Conservation (phyloP, 2,329 filamentous ascomycete genomes). For the Elsinoe arachidis region DNA sequence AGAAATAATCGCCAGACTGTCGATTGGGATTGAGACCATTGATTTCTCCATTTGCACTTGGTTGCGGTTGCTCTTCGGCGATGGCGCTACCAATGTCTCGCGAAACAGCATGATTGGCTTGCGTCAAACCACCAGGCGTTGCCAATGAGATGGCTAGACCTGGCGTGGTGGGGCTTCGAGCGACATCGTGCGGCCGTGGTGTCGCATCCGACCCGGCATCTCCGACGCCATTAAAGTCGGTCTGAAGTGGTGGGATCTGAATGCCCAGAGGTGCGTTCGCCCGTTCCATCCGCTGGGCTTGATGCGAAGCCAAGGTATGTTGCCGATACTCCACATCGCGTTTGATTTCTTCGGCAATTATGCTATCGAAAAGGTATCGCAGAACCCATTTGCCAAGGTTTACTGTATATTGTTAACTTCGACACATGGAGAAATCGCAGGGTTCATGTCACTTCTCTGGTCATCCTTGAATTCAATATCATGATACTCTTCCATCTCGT, state of each 20-base stretch:
- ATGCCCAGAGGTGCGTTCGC: conserved; percentile 54
- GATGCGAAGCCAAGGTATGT: conserved; percentile 55
- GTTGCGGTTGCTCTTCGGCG: conserved; percentile 39
- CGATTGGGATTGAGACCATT: conserved; percentile 42
- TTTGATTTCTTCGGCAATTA: conserved; percentile 84
- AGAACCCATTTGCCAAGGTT: conserved; percentile 96
- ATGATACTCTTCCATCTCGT: conserved; percentile 69
- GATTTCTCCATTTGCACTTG: conserved; percentile 44
- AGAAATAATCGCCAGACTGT: conserved; percentile 73
- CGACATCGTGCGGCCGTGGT: conserved; percentile 52
- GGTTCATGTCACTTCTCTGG: conserved; percentile 63
- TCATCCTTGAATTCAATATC: conserved; percentile 80
- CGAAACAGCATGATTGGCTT: conserved; percentile 26
- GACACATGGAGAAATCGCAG: background rate
- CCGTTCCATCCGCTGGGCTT: conserved; percentile 47
- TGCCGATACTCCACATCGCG: conserved; percentile 68
- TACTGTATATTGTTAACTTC: conserved; percentile 46
- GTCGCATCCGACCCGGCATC: conserved; percentile 39
- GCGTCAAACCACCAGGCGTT: conserved; percentile 27
- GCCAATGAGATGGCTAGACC: conserved; percentile 65
- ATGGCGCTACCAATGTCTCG: conserved; percentile 31
- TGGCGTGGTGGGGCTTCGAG: conserved; percentile 58
- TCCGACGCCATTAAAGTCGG: conserved; percentile 37
- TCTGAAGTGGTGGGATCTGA: conserved; percentile 39
- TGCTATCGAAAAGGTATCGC: conserved; percentile 77